A percentile compares a stretch with the other conserved stretches of the same genome.
These are phyloP conservation scores for Trypanosomatidae sp. DNA, from an alignment of 208 protist genomes.

Conservation along the genomic window DNA sequence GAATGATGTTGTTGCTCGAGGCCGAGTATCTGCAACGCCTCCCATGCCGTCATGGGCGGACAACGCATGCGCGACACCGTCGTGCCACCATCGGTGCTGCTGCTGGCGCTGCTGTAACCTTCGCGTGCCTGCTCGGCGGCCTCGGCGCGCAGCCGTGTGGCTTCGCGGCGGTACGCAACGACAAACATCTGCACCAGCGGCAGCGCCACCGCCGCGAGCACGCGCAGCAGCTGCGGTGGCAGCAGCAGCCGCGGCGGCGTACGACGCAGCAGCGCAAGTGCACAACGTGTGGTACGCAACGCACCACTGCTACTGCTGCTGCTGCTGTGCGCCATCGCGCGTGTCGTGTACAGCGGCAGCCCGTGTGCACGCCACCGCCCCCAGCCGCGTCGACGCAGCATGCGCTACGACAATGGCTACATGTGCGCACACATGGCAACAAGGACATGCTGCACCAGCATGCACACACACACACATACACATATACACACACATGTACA, in stretches of 20 bases:
- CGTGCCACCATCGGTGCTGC: not conserved
- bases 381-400: not conserved
- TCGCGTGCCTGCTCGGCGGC: not conserved
- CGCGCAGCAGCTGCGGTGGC: conserved; percentile 30
- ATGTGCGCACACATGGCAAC: too few relatives aligned
- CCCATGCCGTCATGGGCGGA: conserved; percentile 27
- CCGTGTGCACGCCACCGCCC: not conserved
- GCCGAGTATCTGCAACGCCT: conserved; percentile 64
- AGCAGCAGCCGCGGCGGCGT: conserved; percentile 24
- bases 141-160: conserved; percentile 13
- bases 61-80: not conserved
- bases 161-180: conserved; percentile 34
- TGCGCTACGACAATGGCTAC: not conserved
- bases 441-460: too few relatives aligned
- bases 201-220: conserved; percentile 17
- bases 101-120: not conserved
- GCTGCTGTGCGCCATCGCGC: too few relatives aligned
- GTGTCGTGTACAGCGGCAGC: not conserved
- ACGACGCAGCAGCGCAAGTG: conserved; percentile 12
- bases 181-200: conserved; percentile 35
- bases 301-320: not conserved
- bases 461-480: not conserved
- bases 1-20: conserved; percentile 12
- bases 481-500: not conserved
- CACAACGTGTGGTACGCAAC: not conserved